A percentile compares a stretch with the other conserved stretches of the same genome.
These are phyloP conservation scores for Raphanus hybrid DNA, from an alignment of 441 rosid genomes.

Conservation along the genomic window DNA sequence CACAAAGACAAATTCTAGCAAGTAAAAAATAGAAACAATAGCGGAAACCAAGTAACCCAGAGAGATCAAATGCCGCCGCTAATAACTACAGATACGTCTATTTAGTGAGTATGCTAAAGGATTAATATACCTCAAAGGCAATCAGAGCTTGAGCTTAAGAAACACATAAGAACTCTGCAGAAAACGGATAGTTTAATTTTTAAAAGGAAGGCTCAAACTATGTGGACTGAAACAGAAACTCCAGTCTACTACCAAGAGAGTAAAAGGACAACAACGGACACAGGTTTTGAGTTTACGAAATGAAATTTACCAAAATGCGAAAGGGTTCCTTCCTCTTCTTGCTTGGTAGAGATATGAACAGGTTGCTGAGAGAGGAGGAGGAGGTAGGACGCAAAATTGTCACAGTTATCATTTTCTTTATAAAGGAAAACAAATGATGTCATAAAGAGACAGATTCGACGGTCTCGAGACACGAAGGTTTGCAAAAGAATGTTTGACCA, in stretches of 20 bases:
- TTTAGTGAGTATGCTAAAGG: not conserved
- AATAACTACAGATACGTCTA: conserved; percentile 3
- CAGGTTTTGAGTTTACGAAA: conserved; percentile 2
- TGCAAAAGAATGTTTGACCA: conserved; percentile 37
- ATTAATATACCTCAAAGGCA: conserved; percentile 4
- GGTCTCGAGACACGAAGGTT: conserved; percentile 30
- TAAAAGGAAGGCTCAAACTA: conserved; percentile 15
- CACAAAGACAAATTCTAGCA: not conserved
- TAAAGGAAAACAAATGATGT: conserved; percentile 10
- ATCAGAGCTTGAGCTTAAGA: conserved; percentile 30
- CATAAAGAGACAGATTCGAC: conserved; percentile 27
- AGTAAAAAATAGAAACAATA: not conserved
- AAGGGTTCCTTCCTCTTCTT: conserved; percentile 7
- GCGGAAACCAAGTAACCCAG: conserved; percentile 6
- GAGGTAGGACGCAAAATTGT: conserved; percentile 6
- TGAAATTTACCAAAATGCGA: conserved; percentile 23
- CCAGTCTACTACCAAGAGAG: not conserved
- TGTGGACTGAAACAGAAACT: conserved; percentile 18
- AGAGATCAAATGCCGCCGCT: conserved; percentile 17
- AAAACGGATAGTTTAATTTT: not conserved
- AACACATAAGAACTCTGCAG: conserved; percentile 12
- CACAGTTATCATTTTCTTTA: not conserved
- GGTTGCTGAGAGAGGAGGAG: not conserved
- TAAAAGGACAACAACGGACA: not conserved
- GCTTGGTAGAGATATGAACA: conserved; percentile 15